Percentiles rank a stretch among this genome's conserved stretches.
These are phyloP conservation scores for Lolium multiflorum DNA, from an alignment of 176 grass and related monocot species.

Conservation along the genomic window DNA sequence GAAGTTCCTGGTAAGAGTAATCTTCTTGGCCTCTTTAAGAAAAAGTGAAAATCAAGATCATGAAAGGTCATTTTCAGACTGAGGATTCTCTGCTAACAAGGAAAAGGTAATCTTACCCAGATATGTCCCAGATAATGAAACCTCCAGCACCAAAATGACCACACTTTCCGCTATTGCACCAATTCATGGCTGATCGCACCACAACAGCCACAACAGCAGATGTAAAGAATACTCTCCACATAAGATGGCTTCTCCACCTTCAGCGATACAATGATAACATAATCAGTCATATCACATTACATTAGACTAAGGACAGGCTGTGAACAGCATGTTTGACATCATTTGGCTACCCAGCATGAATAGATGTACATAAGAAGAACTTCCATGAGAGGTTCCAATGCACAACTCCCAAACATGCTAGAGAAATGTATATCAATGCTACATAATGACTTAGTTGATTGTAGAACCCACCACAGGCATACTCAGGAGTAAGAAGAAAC, in stretches of 20 bases:
- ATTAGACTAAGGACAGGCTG: conserved; percentile 22
- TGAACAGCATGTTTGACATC: not conserved
- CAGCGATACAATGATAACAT: conserved; percentile 42
- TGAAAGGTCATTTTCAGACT: conserved; percentile 34
- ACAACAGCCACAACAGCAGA: conserved; percentile 98
- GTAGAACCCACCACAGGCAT: not conserved
- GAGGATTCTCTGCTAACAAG: not conserved
- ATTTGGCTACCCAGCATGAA: not conserved
- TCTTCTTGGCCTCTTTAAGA: conserved; percentile 96
- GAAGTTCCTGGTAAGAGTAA: conserved; percentile 96
- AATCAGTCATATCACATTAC: conserved; percentile 31
- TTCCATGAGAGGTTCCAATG: conserved; percentile 8
- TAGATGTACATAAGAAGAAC: conserved; percentile 14
- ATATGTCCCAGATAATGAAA: conserved; percentile 99
- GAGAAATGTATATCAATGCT: not conserved
- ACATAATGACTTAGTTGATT: not conserved
- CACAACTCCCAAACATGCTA: not conserved
- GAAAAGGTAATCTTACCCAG: conserved; percentile 66
- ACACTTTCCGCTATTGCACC: conserved; percentile 96
- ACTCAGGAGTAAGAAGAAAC: not conserved
- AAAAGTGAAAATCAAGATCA: conserved; percentile 53
- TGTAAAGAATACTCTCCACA: conserved; percentile 99
- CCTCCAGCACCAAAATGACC: conserved; percentile 99
- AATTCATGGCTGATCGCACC: conserved; percentile 88
- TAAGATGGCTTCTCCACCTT: conserved; percentile 99